Percentiles rank a stretch among this genome's conserved stretches.
phyloP scores from a whole-genome alignment of 495 filamentous ascomycete genomes.

The Xylaria grammica region DNA sequence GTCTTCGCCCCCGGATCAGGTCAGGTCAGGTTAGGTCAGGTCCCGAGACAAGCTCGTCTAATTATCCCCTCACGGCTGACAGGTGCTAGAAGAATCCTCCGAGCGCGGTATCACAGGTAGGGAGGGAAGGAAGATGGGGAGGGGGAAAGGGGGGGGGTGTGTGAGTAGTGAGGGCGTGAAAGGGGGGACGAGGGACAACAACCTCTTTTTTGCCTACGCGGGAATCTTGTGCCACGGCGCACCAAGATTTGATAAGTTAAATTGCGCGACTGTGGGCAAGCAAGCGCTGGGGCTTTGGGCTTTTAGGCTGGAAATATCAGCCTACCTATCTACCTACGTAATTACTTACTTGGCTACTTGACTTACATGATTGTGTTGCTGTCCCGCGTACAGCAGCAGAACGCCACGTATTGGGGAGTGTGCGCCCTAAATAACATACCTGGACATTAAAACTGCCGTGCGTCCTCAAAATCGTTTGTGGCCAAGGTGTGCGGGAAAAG shows the following conservation, averaged over 20 bases:
- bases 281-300: too few species aligned
- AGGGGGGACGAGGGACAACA: background rate
- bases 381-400: background rate
- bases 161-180: background rate
- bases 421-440: background rate
- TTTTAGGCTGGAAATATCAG: too few species aligned
- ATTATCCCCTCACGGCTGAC: conserved; percentile 31
- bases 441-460: conserved; percentile 8
- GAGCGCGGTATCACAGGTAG: too few species aligned
- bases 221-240: background rate
- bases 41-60: conserved; percentile 42
- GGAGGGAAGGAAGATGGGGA: too few species aligned
- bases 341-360: background rate
- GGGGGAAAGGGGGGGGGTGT: conserved; percentile 7
- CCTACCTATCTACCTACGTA: too few species aligned
- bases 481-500: background rate
- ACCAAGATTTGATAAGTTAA: background rate
- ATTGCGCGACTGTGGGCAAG: too few species aligned
- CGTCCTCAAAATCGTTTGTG: conserved; percentile 11
- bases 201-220: background rate
- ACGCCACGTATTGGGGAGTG: conserved; percentile 2
- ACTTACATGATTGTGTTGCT: background rate
- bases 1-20: conserved; percentile 9
- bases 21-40: conserved; percentile 29
- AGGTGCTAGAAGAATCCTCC: conserved; percentile 17